Percentiles rank a stretch among this genome's conserved stretches.
Conservation (phyloP, 2,329 filamentous ascomycete species). For the Fusarium guadeloupense region DNA sequence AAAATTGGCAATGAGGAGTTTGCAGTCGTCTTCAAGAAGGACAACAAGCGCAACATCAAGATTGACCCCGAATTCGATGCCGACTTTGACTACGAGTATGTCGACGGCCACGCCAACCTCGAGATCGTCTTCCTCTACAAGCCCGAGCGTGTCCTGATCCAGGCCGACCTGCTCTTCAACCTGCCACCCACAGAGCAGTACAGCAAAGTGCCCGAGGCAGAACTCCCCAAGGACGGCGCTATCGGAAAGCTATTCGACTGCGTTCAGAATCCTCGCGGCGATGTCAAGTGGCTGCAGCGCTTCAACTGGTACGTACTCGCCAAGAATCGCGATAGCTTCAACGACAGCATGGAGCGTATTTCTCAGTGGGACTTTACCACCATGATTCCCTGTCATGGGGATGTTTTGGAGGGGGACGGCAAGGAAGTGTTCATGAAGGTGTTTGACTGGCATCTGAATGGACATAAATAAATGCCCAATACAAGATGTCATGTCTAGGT, state of each 20-base stretch:
- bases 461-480: constrained; percentile 30
- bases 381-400: constrained; percentile 92
- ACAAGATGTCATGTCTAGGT: background rate
- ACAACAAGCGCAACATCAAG: constrained; percentile 59
- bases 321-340: constrained; percentile 73
- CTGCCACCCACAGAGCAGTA: constrained; percentile 89
- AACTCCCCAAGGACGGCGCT: constrained; percentile 48
- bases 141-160: constrained; percentile 79
- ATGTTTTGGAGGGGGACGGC: constrained; percentile 78
- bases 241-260: constrained; percentile 57
- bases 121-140: constrained; percentile 90
- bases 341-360: constrained; percentile 74
- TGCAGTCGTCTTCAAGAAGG: constrained; percentile 71
- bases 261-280: constrained; percentile 69
- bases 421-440: constrained; percentile 82
- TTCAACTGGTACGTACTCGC: constrained; percentile 81
- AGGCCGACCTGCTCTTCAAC: constrained; percentile 94
- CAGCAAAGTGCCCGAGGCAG: constrained; percentile 65
- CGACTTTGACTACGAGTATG: constrained; percentile 88
- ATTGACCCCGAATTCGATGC: constrained; percentile 82
- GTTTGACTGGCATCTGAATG: constrained; percentile 82
- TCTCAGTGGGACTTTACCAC: constrained; percentile 84
- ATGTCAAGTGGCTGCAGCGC: constrained; percentile 79
- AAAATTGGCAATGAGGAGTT: constrained; percentile 66
- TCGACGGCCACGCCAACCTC: constrained; percentile 81